Evolutionary conservation across 2,329 filamentous ascomycete genomes (phyloP).

Genomic region (Alternaria triticimaculans): DNA sequence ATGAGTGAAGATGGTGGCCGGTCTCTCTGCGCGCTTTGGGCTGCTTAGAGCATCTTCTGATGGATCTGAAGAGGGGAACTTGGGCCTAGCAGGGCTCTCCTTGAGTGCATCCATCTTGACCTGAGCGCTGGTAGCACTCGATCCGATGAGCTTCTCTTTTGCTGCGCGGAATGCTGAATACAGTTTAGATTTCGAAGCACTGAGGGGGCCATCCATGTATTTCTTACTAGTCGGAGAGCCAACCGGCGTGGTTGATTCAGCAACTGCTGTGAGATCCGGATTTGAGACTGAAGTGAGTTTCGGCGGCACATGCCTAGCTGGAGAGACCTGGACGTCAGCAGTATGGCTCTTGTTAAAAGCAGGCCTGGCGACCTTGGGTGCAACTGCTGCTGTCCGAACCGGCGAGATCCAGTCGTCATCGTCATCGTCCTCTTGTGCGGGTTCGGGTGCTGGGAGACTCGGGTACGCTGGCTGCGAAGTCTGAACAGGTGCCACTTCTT

Average conservation of each 20-base stretch:
- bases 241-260: constrained; percentile 62
- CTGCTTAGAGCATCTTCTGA: constrained; percentile 45
- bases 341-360: constrained; percentile 67
- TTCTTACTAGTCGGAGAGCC: constrained; percentile 61
- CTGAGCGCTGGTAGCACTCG: constrained; percentile 64
- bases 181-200: constrained; percentile 90
- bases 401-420: constrained; percentile 66
- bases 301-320: constrained; percentile 54
- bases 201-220: constrained; percentile 78
- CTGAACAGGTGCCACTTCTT: constrained; percentile 33
- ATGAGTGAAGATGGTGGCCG: constrained; percentile 43
- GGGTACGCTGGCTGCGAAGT: constrained; percentile 51
- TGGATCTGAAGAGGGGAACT: constrained; percentile 30
- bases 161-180: constrained; percentile 90
- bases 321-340: constrained; percentile 53
- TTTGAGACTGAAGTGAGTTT: constrained; percentile 55
- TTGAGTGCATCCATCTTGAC: constrained; percentile 63
- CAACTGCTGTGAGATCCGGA: constrained; percentile 48
- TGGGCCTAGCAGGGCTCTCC: constrained; percentile 37
- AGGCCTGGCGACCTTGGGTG: constrained; percentile 50
- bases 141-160: constrained; percentile 84
- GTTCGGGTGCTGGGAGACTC: constrained; percentile 40
- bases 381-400: constrained; percentile 48
- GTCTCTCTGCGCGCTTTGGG: constrained; percentile 42
- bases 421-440: constrained; percentile 30